Base-by-base conservation (phyloP, 2,329 filamentous ascomycete species). In the Ophiostoma himal-ulmi region DNA sequence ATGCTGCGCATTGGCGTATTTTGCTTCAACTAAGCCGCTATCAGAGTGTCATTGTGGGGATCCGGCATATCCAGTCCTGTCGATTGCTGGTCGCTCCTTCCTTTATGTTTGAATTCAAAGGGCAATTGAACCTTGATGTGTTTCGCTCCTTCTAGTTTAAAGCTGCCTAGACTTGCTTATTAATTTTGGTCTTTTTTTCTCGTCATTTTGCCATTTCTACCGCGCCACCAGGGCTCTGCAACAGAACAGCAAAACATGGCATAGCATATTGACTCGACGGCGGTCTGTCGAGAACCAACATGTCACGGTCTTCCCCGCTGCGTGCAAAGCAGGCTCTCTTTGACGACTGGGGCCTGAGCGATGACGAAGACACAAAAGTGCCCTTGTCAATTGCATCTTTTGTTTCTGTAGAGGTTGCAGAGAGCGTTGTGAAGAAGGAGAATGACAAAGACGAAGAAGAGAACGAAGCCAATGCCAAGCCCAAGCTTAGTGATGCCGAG, bases 241-340 rank as follows among this genome's bases (percentile, higher is more conserved):
- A 22, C 5, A n/a, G 3, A n/a, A 22, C 52, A 30, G 26, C 13
- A 52, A 39, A 30, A 34, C 54, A 62, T 39, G 36, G 62, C 20
- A 20, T 39, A 5, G 10, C 62, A 65, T 20, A 39, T 20, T 36
- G 57, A 2, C 26, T 30, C 36, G 26, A 34, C 57, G 17, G 11
- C 26, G 30, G 26, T 41, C 30, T 52, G 52, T 34, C 26, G 57
- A 30, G 13, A 26, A 20, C 7, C 34, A 65, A 70, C 67, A 60
- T 68, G 17, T 22, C 68, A 26, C n/a, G 26, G 26, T 69, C 60
- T 7, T 41, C 62, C 34, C 37, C 66, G 13, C 68, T 72, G 7
- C 66, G 68, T 37, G 70, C 71, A 39, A 73, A 73, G n/a, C 39
- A 34, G 57, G 37, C 64, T 6, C 67, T 68, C 2, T 73, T 72